phyloP scores from a whole-genome alignment of 768 basidiomycete species.

The Mycena sanguinolenta region DNA sequence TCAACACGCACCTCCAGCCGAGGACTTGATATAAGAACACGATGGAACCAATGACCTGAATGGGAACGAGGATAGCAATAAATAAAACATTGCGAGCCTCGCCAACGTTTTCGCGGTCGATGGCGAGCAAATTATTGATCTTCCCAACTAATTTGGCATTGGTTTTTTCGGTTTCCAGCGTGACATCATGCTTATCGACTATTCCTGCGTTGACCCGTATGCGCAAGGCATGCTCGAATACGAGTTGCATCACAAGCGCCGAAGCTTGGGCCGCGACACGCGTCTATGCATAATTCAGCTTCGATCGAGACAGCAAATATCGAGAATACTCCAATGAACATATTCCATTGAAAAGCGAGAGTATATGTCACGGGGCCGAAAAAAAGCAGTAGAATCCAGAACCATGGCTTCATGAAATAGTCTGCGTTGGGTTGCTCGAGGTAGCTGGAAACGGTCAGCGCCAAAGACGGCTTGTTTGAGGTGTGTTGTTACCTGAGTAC shows the following conservation, averaged over 20 bases:
- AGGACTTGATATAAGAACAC: slow-evolving; percentile 61
- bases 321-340: slow-evolving; percentile 63
- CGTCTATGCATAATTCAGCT: slow-evolving; percentile 59
- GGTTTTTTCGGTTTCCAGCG: slow-evolving; percentile 11
- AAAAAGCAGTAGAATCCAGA: slow-evolving; percentile 74
- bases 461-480: no score
- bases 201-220: slow-evolving; percentile 71
- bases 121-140: slow-evolving; percentile 82
- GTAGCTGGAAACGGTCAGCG: slow-evolving; percentile 53
- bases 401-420: slow-evolving; percentile 71
- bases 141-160: slow-evolving; percentile 72
- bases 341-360: slow-evolving; percentile 70
- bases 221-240: slow-evolving; percentile 65
- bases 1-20: slow-evolving; percentile 58
- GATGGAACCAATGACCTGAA: slow-evolving; percentile 54
- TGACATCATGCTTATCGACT: slow-evolving; percentile 1
- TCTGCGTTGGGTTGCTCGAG: slow-evolving; percentile 66
- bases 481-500: slow-evolving; percentile 57
- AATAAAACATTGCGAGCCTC: slow-evolving; percentile 10
- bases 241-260: slow-evolving; percentile 56
- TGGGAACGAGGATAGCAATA: slow-evolving; percentile 44
- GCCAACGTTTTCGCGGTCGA: slow-evolving; percentile 56
- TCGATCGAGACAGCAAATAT: no score
- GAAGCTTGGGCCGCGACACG: slow-evolving; percentile 62
- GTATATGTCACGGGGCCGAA: slow-evolving; percentile 57